These are phyloP conservation scores for Pythium rishiriense DNA, from an alignment of 352 stramenopile species.

Conservation along the genomic window DNA sequence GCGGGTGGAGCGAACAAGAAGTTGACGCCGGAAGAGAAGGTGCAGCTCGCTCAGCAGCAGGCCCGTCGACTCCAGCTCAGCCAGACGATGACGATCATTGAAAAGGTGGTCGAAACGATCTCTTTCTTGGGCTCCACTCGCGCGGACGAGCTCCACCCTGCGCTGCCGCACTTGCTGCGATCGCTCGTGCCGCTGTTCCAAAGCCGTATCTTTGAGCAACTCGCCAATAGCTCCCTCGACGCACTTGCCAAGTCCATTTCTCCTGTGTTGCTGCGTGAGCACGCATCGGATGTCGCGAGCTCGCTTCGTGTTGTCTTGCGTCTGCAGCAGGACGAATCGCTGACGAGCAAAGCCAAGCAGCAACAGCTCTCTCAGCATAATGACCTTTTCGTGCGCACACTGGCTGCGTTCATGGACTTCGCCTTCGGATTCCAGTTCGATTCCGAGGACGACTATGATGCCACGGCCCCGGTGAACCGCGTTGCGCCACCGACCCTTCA, in stretches of 20 bases:
- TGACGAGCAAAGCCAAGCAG: conserved; percentile 40
- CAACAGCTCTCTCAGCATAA: conserved; percentile 40
- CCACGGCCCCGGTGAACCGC: conserved; percentile 59
- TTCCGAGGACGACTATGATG: conserved; percentile 75
- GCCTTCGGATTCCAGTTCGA: conserved; percentile 86
- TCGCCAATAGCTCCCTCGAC: conserved; percentile 39
- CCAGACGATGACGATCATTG: conserved; percentile 42
- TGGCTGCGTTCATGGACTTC: conserved; percentile 68
- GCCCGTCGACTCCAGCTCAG: conserved; percentile 48
- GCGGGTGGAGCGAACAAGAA: conserved; percentile 29
- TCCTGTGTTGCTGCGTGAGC: conserved; percentile 57
- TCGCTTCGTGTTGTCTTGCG: conserved; percentile 54
- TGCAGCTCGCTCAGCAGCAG: conserved; percentile 60
- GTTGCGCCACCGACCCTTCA: conserved; percentile 76
- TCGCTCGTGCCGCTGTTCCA: conserved; percentile 55
- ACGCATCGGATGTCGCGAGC: conserved; percentile 66
- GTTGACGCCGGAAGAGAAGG: conserved; percentile 60
- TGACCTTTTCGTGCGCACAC: conserved; percentile 56
- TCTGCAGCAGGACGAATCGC: conserved; percentile 34
- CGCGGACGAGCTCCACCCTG: conserved; percentile 73
- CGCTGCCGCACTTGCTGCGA: conserved; percentile 64
- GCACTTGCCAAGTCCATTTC: conserved; percentile 64
- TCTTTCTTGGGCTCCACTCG: conserved; percentile 52
- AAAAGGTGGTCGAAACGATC: conserved; percentile 57
- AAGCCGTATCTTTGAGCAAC: conserved; percentile 52